These are phyloP conservation scores for Fusarium hainanense DNA, from an alignment of 2,329 filamentous ascomycete genomes.

Conservation along the genomic window DNA sequence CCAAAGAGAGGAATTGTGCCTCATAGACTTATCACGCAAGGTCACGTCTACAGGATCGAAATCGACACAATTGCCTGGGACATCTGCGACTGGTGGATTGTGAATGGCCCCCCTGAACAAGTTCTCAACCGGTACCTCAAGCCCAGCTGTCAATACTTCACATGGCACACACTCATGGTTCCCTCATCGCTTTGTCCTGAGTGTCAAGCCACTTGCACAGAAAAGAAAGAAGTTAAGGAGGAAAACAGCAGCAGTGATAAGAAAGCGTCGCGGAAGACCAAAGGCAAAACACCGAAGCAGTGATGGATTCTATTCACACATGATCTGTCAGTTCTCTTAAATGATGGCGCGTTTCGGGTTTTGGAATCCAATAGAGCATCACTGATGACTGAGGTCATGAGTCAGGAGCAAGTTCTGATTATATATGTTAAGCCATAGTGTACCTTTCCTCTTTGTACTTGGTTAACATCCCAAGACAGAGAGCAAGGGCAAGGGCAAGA, in stretches of 20 bases:
- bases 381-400: not conserved
- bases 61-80: slow-evolving; percentile 41
- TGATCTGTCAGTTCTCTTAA: not conserved
- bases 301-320: not conserved
- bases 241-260: slow-evolving; percentile 1
- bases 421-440: not conserved
- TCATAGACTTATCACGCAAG: slow-evolving; percentile 33
- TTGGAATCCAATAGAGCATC: not conserved
- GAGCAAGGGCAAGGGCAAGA: not conserved
- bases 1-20: slow-evolving; percentile 31
- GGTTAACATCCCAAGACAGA: not conserved
- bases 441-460: not conserved
- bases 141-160: slow-evolving; percentile 40
- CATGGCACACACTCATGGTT: slow-evolving; percentile 39
- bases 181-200: slow-evolving; percentile 24
- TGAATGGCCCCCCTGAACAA: slow-evolving; percentile 43
- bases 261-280: slow-evolving; percentile 1
- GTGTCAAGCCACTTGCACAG: slow-evolving; percentile 29
- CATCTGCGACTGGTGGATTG: slow-evolving; percentile 45
- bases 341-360: not conserved
- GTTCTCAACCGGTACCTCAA: slow-evolving; percentile 45
- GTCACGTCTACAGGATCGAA: slow-evolving; percentile 39
- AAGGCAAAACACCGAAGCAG: not conserved
- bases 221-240: not conserved
- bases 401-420: not conserved